Evolutionary conservation across 352 stramenopile genomes (phyloP).

Genomic region (Phytophthora brassicae): DNA sequence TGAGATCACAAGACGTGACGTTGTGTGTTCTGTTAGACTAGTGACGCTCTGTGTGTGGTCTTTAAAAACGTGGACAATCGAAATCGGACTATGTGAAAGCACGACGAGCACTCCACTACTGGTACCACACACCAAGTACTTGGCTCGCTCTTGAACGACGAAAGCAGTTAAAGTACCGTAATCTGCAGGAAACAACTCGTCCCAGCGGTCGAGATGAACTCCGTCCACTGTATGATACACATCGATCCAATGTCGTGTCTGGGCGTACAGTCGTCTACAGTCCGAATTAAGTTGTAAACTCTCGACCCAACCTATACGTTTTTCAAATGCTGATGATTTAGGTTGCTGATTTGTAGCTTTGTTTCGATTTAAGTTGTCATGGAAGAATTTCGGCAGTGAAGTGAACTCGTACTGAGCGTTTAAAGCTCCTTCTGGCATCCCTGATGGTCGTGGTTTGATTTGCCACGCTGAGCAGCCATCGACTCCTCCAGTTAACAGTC

Average conservation of each 20-base stretch:
- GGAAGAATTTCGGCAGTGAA: constrained; percentile 49
- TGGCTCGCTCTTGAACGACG: constrained; percentile 62
- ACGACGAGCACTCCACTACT: constrained; percentile 58
- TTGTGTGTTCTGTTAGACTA: constrained; percentile 46
- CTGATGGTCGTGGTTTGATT: constrained; percentile 39
- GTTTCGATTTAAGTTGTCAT: constrained; percentile 8
- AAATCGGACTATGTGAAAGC: constrained; percentile 56
- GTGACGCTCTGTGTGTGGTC: constrained; percentile 67
- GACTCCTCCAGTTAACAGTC: constrained; percentile 59
- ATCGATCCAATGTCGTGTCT: constrained; percentile 49
- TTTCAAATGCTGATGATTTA: constrained; percentile 16
- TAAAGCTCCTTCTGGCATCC: constrained; percentile 38
- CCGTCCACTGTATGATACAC: constrained; percentile 58
- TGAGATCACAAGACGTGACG: constrained; percentile 62
- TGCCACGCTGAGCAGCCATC: constrained; percentile 69
- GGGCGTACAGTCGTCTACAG: constrained; percentile 46
- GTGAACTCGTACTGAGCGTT: constrained; percentile 69
- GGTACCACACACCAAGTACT: constrained; percentile 67
- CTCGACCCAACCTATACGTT: constrained; percentile 45
- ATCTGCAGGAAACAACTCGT: constrained; percentile 50
- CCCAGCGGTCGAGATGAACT: constrained; percentile 49
- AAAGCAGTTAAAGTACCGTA: constrained; percentile 66
- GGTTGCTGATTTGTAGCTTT: constrained; percentile 17
- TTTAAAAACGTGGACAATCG: constrained; percentile 66
- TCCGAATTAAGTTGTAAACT: constrained; percentile 51